Percentiles rank a stretch among this genome's conserved stretches.
phyloP scores from a whole-genome alignment of 176 grass and related monocot genomes.

The Triticum turgidum region DNA sequence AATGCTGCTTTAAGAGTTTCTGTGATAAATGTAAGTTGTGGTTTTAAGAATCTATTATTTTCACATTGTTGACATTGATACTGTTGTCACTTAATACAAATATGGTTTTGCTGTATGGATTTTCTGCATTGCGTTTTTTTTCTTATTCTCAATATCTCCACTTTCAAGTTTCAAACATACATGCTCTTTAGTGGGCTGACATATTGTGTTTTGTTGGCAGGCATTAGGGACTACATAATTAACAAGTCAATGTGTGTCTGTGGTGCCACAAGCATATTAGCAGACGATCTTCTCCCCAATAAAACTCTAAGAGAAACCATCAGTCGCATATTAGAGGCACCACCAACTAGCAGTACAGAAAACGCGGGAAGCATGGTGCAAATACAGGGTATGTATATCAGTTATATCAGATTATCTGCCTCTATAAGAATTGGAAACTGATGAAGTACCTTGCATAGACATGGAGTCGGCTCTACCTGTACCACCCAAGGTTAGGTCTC shows the following conservation, averaged over 20 bases:
- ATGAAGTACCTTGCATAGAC: conserved; percentile 47
- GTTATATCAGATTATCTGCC: conserved; percentile 13
- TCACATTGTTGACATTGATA: conserved; percentile 16
- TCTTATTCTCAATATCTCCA: background rate
- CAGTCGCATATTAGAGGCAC: conserved; percentile 78
- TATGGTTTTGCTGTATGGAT: background rate
- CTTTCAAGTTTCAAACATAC: conserved; percentile 19
- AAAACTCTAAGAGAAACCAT: conserved; percentile 95
- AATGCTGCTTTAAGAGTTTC: conserved; percentile 99
- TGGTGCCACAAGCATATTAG: conserved; percentile 87
- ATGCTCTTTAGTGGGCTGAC: conserved; percentile 12
- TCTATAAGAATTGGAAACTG: conserved; percentile 18
- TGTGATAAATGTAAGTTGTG: conserved; percentile 91
- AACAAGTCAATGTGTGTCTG: conserved; percentile 76
- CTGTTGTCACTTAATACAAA: conserved; percentile 13
- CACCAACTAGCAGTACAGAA: conserved; percentile 88
- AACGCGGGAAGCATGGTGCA: conserved; percentile 77
- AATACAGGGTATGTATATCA: conserved; percentile 61
- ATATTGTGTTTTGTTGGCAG: conserved; percentile 47
- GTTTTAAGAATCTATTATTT: conserved; percentile 1
- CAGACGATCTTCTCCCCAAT: conserved; percentile 95
- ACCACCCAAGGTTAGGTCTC: conserved; percentile 66
- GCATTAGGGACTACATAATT: conserved; percentile 94
- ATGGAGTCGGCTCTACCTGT: conserved; percentile 71
- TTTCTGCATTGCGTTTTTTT: conserved; percentile 7